Evolutionary conservation across 768 basidiomycete species (phyloP), one percentile per base, ranked within the genome.

Genomic region (Calocera viscosa): DNA sequence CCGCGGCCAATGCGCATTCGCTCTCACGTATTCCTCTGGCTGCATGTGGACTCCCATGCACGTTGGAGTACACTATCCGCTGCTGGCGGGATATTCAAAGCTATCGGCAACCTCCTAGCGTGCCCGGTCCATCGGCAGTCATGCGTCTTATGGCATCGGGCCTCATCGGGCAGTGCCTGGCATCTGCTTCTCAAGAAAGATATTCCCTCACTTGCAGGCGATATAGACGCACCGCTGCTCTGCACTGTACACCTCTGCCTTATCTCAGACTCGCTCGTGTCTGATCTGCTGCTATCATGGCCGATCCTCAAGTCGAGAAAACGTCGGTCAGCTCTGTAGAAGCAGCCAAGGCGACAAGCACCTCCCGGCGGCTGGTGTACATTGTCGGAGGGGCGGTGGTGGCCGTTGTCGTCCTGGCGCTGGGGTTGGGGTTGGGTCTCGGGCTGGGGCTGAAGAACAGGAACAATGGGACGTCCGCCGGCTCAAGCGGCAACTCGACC

Each of bases 371-470:
- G 22, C 24, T 26, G 26, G 24, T 26, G 53, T 60, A 60, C 53
- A 28, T 60, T 26, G 5, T 60, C 30, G 53, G 53, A 5, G 53
- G 53, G 2, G 53, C 53, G 5, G 26, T 32, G 7, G 26, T 60
- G 5, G 53, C 30, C 19, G 53, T 19, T 32, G 30, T 60, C 53
- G 53, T 60, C 10, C 53, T 60, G 5, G 53, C 14, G 11, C 53
- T 60, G 11, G 53, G 26, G 24, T 26, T 60, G 11, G 53, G 53
- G 30, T 26, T 60, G 24, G 53, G 53, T 3, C 53, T 60, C 16
- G 53, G 53, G 30, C 53, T 60, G 26, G 53, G 53, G 14, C 53
- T 60, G 30, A 60, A 60, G 30, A 60, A 60, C 53, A 11, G 53
- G 26, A 60, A 60, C 53, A 47, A 47, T 19, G 43, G 43, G 8